Percentiles rank a stretch among this genome's conserved stretches.
Evolutionary conservation across 108 stramenopile genomes (phyloP).

Genomic region (Nitzschia sp.): DNA sequence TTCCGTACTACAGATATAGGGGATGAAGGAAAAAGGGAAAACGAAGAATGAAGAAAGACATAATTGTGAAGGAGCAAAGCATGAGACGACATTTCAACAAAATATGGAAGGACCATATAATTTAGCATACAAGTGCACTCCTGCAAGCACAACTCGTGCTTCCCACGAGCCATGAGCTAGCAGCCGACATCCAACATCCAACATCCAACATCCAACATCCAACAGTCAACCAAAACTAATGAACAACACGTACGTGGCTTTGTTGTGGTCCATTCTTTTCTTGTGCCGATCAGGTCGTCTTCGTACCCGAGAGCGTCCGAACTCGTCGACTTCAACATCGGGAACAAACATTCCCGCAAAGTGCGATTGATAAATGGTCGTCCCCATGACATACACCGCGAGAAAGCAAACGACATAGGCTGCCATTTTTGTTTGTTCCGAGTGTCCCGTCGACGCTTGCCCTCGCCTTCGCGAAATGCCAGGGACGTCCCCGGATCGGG

Average conservation of each 20-base stretch:
- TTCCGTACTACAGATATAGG: slow-evolving; percentile 13
- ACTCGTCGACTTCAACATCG: slow-evolving; percentile 30
- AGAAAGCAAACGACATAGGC: not conserved
- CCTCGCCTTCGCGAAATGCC: not conserved
- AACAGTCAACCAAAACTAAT: not conserved
- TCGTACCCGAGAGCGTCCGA: slow-evolving; percentile 23
- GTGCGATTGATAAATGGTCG: slow-evolving; percentile 12
- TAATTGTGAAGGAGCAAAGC: not conserved
- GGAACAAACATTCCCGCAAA: slow-evolving; percentile 38
- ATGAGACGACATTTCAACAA: not conserved
- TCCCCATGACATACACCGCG: not conserved
- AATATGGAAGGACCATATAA: too few relatives aligned
- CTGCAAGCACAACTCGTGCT: too few relatives aligned
- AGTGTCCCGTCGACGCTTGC: not conserved
- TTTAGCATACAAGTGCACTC: too few relatives aligned
- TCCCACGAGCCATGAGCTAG: too few relatives aligned
- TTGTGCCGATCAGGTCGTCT: slow-evolving; percentile 23
- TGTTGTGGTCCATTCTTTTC: slow-evolving; percentile 5
- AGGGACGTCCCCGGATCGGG: not conserved
- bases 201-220: too few relatives aligned
- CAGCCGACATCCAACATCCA: too few relatives aligned
- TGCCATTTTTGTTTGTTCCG: not conserved
- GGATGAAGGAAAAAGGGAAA: slow-evolving; percentile 1
- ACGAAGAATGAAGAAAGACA: not conserved
- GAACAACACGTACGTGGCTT: slow-evolving; percentile 32